A percentile compares a stretch with the other conserved stretches of the same genome.
These are phyloP conservation scores for Syzygium grande DNA, from an alignment of 345 rosid species.

Conservation along the genomic window DNA sequence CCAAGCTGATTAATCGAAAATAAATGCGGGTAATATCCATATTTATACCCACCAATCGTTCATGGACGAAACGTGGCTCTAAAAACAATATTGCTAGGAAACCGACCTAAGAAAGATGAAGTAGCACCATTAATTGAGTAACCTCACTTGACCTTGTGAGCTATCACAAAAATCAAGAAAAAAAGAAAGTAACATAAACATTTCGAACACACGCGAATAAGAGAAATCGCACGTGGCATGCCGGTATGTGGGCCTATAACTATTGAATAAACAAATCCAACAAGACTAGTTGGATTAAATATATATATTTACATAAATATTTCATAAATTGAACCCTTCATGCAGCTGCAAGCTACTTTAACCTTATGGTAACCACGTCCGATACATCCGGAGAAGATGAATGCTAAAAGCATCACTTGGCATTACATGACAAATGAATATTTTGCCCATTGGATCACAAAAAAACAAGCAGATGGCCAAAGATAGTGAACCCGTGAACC, in stretches of 20 bases:
- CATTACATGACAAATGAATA: neutral
- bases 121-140: neutral
- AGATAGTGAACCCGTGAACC: neutral
- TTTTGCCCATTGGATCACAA: neutral
- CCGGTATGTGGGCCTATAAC: neutral
- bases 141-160: neutral
- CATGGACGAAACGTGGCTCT: neutral
- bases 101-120: neutral
- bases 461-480: neutral
- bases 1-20: neutral
- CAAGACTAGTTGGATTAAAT: neutral
- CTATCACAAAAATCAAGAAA: neutral
- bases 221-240: neutral
- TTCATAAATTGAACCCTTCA: neutral
- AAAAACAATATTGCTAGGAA: neutral
- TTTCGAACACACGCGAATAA: neutral
- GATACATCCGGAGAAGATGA: neutral
- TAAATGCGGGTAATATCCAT: neutral
- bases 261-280: neutral
- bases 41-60: neutral
- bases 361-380: neutral
- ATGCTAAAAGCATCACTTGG: neutral
- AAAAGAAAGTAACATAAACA: neutral
- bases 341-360: neutral
- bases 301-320: neutral